Conservation (phyloP, 2,329 filamentous ascomycete species). For the Aspergillus fumigatus region DNA sequence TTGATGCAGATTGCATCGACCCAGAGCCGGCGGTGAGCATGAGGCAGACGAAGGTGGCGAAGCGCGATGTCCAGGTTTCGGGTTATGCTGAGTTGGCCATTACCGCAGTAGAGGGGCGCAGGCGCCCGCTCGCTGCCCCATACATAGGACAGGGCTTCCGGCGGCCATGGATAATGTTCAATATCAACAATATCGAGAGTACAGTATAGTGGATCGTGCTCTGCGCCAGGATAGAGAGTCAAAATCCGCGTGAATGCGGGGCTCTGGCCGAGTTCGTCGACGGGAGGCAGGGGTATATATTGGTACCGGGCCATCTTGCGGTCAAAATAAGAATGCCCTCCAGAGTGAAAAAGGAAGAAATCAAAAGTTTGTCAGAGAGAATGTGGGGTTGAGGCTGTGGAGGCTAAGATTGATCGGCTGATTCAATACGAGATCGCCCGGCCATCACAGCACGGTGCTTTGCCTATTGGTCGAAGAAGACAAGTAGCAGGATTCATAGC, state of each 20-base stretch:
- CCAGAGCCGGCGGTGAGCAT: neutral
- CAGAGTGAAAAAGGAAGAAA: neutral
- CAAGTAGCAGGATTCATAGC: neutral
- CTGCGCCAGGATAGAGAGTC: neutral
- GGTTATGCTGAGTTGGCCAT: neutral
- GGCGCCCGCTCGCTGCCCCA: neutral
- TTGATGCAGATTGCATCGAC: neutral
- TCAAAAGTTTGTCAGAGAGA: neutral
- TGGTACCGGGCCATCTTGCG: neutral
- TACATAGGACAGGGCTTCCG: neutral
- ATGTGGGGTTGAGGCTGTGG: neutral
- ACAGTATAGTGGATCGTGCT: neutral
- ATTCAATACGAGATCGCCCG: neutral
- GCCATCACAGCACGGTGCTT: neutral
- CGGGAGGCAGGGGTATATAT: neutral
- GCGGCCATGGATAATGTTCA: neutral
- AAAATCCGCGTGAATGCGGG: neutral
- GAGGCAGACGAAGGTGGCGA: neutral
- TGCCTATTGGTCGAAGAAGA: neutral
- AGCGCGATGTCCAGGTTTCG: neutral
- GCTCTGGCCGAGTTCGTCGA: neutral
- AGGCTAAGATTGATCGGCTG: neutral
- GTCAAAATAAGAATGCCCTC: neutral
- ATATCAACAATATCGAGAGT: neutral
- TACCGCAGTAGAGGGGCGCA: neutral